These are phyloP conservation scores for Xeromyces bisporus DNA, from an alignment of 495 filamentous ascomycete genomes.

Conservation along the genomic window DNA sequence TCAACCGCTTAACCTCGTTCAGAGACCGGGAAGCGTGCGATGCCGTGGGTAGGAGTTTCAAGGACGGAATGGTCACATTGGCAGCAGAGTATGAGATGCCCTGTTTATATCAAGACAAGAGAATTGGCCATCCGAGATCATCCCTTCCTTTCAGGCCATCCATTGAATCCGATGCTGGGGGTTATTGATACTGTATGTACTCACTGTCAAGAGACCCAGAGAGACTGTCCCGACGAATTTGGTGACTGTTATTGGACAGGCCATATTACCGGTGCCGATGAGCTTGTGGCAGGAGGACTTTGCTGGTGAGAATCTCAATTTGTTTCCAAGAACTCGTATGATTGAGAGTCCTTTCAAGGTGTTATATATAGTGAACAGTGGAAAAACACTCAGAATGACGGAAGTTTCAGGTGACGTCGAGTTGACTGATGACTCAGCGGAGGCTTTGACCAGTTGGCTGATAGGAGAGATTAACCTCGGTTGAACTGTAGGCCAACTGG, in stretches of 20 bases:
- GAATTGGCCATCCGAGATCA: conserved; percentile 3
- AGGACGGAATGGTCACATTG: conserved; percentile 53
- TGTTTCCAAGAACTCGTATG: too few relatives aligned
- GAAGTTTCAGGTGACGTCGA: too few relatives aligned
- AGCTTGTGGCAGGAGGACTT: background rate
- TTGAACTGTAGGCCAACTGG: too few relatives aligned
- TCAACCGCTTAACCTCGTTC: conserved; percentile 39
- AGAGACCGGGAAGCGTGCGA: conserved; percentile 46
- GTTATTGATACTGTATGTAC: too few relatives aligned
- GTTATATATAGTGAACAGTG: too few relatives aligned
- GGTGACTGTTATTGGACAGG: conserved; percentile 49
- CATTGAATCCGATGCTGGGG: conserved; percentile 1
- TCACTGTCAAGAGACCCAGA: conserved; percentile 72
- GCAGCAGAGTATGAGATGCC: conserved; percentile 70
- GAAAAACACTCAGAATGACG: too few relatives aligned
- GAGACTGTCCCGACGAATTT: conserved; percentile 86
- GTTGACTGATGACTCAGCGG: too few relatives aligned
- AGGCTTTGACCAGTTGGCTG: too few relatives aligned
- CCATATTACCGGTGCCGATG: conserved; percentile 42
- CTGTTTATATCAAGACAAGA: conserved; percentile 27
- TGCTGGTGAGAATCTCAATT: too few relatives aligned
- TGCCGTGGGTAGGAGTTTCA: conserved; percentile 61
- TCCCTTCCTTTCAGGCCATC: background rate
- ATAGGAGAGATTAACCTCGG: too few relatives aligned
- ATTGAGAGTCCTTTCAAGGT: too few relatives aligned